Evolutionary conservation across 306 rosid genomes (phyloP).

Genomic region (Psophocarpus tetragonolobus): DNA sequence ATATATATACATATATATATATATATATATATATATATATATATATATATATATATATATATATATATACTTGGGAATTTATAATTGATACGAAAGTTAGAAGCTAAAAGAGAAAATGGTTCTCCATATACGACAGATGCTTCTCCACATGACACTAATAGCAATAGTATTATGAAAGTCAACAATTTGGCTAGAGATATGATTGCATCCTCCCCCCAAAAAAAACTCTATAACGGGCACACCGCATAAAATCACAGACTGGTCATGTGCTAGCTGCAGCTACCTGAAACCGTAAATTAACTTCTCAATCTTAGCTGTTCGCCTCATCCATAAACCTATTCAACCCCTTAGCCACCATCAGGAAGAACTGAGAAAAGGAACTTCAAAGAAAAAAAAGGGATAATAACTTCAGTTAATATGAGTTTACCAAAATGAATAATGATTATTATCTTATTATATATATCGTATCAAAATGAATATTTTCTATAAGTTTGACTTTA

Average conservation of each 20-base stretch:
- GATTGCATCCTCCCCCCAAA: neutral
- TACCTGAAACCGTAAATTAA: neutral
- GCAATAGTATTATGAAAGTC: neutral
- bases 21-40: no score
- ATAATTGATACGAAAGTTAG: neutral
- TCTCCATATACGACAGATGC: neutral
- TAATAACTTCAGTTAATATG: no score
- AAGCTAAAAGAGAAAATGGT: neutral
- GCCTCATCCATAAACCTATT: neutral
- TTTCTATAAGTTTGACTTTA: no score
- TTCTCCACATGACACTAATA: neutral
- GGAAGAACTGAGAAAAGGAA: neutral
- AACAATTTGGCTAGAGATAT: neutral
- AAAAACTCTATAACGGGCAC: neutral
- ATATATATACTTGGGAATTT: no score
- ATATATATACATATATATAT: no score
- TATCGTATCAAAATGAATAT: no score
- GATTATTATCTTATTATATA: no score
- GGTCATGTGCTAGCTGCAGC: neutral
- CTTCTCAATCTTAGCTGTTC: neutral
- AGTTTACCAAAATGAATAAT: no score
- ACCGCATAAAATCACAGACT: neutral
- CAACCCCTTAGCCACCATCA: neutral
- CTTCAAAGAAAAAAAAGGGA: no score
- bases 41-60: no score